Evolutionary conservation across 768 basidiomycete genomes (phyloP).

Genomic region (Russula dissimulans): DNA sequence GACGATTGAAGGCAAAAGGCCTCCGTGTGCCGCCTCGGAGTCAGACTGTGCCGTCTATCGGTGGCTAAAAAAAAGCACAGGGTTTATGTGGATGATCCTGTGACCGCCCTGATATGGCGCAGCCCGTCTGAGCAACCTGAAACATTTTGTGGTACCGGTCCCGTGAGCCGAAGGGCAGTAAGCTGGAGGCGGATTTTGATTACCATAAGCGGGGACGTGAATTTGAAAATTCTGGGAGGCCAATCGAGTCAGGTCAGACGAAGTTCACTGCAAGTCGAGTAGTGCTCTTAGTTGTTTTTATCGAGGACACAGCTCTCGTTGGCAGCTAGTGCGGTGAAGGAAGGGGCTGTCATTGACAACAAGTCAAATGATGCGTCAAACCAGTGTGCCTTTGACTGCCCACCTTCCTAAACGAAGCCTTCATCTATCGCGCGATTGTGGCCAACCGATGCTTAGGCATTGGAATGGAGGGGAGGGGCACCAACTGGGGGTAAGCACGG

Average conservation of each 20-base stretch:
- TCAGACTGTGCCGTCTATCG: constrained; percentile 23
- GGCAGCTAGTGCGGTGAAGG: neutral
- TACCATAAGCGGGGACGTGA: neutral
- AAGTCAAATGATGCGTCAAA: neutral
- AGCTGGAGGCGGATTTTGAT: neutral
- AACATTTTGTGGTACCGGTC: neutral
- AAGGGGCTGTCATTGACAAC: too few species aligned
- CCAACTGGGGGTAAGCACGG: neutral
- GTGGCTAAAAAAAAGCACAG: neutral
- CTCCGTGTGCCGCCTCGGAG: constrained; percentile 53
- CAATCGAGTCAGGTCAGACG: neutral
- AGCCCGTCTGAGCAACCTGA: too few species aligned
- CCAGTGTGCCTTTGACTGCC: too few species aligned
- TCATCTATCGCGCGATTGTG: neutral
- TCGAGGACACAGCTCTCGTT: neutral
- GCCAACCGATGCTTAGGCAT: neutral
- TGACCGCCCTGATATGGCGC: neutral
- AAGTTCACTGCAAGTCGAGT: constrained; percentile 24
- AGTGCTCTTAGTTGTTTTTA: neutral
- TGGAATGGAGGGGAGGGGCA: constrained; percentile 1
- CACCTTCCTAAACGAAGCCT: neutral
- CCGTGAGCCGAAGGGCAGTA: neutral
- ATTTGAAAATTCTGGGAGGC: neutral
- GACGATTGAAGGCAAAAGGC: constrained; percentile 67
- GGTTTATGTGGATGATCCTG: neutral